Evolutionary conservation across 169 alveolate genomes (phyloP).

Genomic region (Cryptosporidium xiaoi): DNA sequence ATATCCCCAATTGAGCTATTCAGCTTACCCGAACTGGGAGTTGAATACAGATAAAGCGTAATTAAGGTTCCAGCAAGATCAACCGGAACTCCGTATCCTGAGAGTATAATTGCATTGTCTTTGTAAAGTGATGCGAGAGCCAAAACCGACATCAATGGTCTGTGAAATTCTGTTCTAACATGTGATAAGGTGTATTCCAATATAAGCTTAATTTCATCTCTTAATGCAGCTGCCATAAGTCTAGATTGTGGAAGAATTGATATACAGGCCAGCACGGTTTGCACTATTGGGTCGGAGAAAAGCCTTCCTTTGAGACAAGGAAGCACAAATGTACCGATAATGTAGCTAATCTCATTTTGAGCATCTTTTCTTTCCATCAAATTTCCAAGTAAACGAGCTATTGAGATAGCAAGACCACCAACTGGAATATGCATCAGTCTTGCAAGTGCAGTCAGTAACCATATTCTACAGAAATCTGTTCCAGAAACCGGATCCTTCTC

Average conservation of each 20-base stretch:
- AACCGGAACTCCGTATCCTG: conserved; percentile 69
- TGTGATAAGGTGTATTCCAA: conserved; percentile 36
- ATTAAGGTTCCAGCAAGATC: conserved; percentile 65
- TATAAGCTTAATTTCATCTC: conserved; percentile 37
- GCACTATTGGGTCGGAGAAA: conserved; percentile 71
- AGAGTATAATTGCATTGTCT: conserved; percentile 54
- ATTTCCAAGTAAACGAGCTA: conserved; percentile 39
- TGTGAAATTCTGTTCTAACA: conserved; percentile 66
- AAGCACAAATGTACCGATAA: conserved; percentile 42
- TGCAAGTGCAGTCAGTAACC: conserved; percentile 57
- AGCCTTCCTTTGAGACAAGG: conserved; percentile 55
- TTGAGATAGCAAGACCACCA: conserved; percentile 66
- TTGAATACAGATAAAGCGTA: conserved; percentile 47
- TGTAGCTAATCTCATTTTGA: conserved; percentile 45
- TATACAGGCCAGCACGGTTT: conserved; percentile 59
- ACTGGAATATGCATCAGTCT: conserved; percentile 59
- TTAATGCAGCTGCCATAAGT: conserved; percentile 36
- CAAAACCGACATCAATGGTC: conserved; percentile 53
- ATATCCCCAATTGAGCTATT: conserved; percentile 16
- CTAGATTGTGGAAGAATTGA: conserved; percentile 50
- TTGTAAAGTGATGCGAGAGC: conserved; percentile 32
- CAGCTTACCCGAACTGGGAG: conserved; percentile 26
- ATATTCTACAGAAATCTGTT: conserved; percentile 38
- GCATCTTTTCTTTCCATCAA: conserved; percentile 45
- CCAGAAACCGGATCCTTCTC: conserved; percentile 20